Conservation (phyloP, 75 land plant species). For the Azolla pinnata region DNA sequence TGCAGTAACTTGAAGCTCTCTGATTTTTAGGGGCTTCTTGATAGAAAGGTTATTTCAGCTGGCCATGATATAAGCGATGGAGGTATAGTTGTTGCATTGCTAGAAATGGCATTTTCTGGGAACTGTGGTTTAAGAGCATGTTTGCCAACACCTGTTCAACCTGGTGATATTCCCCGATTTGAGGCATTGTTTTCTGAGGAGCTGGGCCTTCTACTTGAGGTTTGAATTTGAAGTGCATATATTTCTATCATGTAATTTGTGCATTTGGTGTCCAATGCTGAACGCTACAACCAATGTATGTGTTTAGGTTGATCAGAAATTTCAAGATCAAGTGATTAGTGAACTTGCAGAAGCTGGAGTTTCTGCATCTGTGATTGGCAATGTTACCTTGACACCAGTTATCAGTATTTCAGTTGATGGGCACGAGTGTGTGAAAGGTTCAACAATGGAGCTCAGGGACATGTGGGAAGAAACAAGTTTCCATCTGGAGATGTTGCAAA, state of each 20-base stretch:
- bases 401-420: constrained; percentile 58
- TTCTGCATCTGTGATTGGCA: constrained; percentile 53
- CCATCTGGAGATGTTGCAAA: constrained; percentile 58
- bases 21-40: constrained; percentile 35
- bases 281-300: too few species aligned
- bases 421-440: constrained; percentile 32
- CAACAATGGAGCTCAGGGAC: constrained; percentile 60
- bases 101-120: constrained; percentile 98
- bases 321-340: constrained; percentile 31
- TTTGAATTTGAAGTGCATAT: neutral
- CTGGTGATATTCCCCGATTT: constrained; percentile 9
- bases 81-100: constrained; percentile 54
- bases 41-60: constrained; percentile 57
- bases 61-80: constrained; percentile 99
- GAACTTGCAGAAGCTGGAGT: constrained; percentile 41
- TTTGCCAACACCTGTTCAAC: constrained; percentile 25
- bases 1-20: too few species aligned
- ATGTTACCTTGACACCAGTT: constrained; percentile 38
- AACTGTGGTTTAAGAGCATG: constrained; percentile 70
- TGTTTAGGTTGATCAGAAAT: constrained; percentile 31
- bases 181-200: constrained; percentile 80
- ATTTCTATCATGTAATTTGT: neutral
- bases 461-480: constrained; percentile 94
- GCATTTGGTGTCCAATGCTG: too few species aligned
- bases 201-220: constrained; percentile 81